Percentiles rank a stretch among this genome's conserved stretches.
Conservation (phyloP, 768 basidiomycete species). For the Imleria badia region DNA sequence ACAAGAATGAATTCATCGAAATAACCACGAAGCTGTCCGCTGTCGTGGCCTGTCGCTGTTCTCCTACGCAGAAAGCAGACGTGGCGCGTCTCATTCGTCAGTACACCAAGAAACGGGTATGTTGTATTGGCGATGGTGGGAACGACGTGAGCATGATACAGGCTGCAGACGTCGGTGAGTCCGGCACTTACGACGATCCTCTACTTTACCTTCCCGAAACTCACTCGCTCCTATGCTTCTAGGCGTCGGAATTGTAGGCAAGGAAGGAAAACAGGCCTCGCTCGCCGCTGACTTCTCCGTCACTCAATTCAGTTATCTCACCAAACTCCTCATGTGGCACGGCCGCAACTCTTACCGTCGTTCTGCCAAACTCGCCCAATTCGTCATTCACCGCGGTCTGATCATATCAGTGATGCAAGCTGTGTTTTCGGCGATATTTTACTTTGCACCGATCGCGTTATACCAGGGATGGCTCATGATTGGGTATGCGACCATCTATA, state of each 20-base stretch:
- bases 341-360: slow-evolving; percentile 98
- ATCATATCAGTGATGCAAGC: slow-evolving; percentile 99
- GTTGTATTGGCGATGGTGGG: slow-evolving; percentile 98
- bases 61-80: slow-evolving; percentile 98
- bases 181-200: background rate
- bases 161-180: slow-evolving; percentile 95
- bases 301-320: slow-evolving; percentile 93
- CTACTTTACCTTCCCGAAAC: background rate
- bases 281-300: slow-evolving; percentile 99
- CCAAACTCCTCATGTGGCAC: slow-evolving; percentile 97
- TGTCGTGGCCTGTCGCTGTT: slow-evolving; percentile 97
- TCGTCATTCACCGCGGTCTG: slow-evolving; percentile 95
- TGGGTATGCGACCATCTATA: slow-evolving; percentile 94
- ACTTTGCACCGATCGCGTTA: slow-evolving; percentile 93
- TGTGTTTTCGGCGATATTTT: slow-evolving; percentile 90
- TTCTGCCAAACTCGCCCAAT: slow-evolving; percentile 95
- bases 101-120: slow-evolving; percentile 92
- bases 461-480: slow-evolving; percentile 99
- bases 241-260: slow-evolving; percentile 98
- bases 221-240: background rate
- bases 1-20: slow-evolving; percentile 93
- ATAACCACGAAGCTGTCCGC: slow-evolving; percentile 95
- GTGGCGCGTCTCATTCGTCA: slow-evolving; percentile 90
- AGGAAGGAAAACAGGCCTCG: slow-evolving; percentile 98
- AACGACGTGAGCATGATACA: slow-evolving; percentile 99